Evolutionary conservation across 2,329 filamentous ascomycete genomes (phyloP).

Genomic region (Davidsoniella neocaledoniae): DNA sequence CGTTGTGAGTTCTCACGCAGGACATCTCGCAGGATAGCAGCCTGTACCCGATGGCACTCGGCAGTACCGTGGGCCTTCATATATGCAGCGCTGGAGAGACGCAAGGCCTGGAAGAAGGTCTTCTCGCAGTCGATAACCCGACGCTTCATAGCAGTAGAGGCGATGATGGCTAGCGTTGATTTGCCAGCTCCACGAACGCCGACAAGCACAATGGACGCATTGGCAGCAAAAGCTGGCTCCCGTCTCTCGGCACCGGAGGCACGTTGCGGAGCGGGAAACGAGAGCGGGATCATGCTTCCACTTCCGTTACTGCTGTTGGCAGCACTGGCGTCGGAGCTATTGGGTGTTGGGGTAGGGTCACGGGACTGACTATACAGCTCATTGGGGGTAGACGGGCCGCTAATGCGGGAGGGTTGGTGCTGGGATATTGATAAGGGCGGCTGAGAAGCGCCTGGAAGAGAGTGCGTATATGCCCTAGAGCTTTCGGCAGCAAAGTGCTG

Average conservation of each 20-base stretch:
- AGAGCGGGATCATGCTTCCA: conserved; percentile 1
- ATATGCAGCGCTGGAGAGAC: conserved; percentile 44
- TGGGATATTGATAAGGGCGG: too few relatives aligned
- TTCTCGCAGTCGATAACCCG: conserved; percentile 53
- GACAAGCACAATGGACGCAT: conserved; percentile 56
- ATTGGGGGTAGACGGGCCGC: conserved; percentile 15
- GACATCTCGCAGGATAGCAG: conserved; percentile 42
- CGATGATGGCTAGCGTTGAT: conserved; percentile 59
- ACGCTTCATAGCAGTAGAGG: conserved; percentile 51
- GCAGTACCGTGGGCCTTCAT: conserved; percentile 43
- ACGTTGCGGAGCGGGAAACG: too few relatives aligned
- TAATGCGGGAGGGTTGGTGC: conserved; percentile 15
- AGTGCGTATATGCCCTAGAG: conserved; percentile 15
- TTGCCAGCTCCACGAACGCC: conserved; percentile 62
- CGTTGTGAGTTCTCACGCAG: conserved; percentile 41
- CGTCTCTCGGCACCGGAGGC: conserved; percentile 14
- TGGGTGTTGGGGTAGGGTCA: not conserved
- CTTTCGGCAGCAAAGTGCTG: conserved; percentile 13
- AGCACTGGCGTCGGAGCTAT: not conserved
- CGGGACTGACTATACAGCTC: conserved; percentile 1
- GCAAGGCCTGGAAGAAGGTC: conserved; percentile 47
- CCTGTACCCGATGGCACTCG: conserved; percentile 47
- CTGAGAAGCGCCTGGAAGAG: conserved; percentile 15
- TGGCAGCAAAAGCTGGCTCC: conserved; percentile 28
- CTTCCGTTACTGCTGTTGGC: not conserved